Percentiles rank a stretch among this genome's conserved stretches.
phyloP scores from a whole-genome alignment of 345 rosid genomes.

The Tarenaya hassleriana region DNA sequence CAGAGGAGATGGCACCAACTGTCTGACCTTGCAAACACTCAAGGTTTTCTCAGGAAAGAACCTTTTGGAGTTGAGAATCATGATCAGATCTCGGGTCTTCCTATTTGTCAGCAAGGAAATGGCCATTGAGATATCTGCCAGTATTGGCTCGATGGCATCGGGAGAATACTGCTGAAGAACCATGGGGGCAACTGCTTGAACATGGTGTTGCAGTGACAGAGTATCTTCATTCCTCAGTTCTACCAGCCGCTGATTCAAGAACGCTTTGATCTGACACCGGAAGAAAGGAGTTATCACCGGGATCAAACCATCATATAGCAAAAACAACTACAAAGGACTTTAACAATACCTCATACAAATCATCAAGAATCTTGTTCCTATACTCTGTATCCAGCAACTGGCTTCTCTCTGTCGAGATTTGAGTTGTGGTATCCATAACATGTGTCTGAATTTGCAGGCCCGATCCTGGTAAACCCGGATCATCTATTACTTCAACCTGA shows the following conservation, averaged over 20 bases:
- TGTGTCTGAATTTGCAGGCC: constrained; percentile 34
- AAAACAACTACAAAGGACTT: neutral
- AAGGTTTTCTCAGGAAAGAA: constrained; percentile 19
- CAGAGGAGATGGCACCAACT: constrained; percentile 8
- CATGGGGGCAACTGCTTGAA: constrained; percentile 85
- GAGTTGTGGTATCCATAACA: constrained; percentile 31
- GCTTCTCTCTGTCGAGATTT: constrained; percentile 50
- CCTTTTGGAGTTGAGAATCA: constrained; percentile 97
- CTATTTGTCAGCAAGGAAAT: constrained; percentile 73
- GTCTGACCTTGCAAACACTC: neutral
- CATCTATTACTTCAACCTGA: constrained; percentile 59
- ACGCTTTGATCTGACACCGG: constrained; percentile 67
- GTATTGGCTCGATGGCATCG: constrained; percentile 69
- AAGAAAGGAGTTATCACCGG: constrained; percentile 15
- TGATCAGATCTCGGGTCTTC: constrained; percentile 76
- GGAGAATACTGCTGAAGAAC: constrained; percentile 83
- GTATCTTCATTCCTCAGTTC: constrained; percentile 75
- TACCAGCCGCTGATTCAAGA: constrained; percentile 63
- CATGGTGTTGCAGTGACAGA: constrained; percentile 81
- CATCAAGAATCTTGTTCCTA: constrained; percentile 88
- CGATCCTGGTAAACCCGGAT: constrained; percentile 32
- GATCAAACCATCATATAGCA: neutral
- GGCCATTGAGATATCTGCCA: constrained; percentile 51
- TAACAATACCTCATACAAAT: constrained; percentile 67
- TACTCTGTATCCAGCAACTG: constrained; percentile 82